These are phyloP conservation scores for Camellia japonica DNA, from an alignment of 148 eudicot species.

Conservation along the genomic window DNA sequence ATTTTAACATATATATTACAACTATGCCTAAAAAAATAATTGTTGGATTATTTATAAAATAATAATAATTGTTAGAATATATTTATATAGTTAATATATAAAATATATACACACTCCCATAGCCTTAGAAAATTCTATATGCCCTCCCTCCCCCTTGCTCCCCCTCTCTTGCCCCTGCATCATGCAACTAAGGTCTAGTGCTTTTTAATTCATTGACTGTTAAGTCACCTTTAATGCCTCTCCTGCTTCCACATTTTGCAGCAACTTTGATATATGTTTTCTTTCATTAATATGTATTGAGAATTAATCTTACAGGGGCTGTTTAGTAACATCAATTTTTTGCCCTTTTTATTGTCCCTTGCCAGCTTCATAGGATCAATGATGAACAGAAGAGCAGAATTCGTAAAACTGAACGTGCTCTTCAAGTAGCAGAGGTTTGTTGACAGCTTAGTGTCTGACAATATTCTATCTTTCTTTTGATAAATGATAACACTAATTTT, in stretches of 20 bases:
- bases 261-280: neutral
- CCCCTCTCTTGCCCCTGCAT: too few species aligned
- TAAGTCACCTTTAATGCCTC: neutral
- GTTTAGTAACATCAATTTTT: neutral
- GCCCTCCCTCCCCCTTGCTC: too few species aligned
- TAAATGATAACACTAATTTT: neutral
- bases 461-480: neutral
- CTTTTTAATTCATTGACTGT: neutral
- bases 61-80: too few species aligned
- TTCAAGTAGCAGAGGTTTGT: constrained; percentile 36
- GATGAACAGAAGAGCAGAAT: constrained; percentile 34
- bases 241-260: neutral
- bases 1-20: too few species aligned
- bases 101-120: too few species aligned
- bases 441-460: neutral
- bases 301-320: neutral
- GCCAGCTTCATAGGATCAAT: constrained; percentile 39
- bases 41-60: too few species aligned
- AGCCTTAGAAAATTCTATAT: too few species aligned
- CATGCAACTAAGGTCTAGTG: neutral
- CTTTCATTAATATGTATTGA: neutral
- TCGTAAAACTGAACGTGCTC: constrained; percentile 31
- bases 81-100: too few species aligned
- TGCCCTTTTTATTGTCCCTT: constrained; percentile 3
- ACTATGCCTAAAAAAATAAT: too few species aligned